Evolutionary conservation across 2,329 filamentous ascomycete species (phyloP), one percentile per base, ranked within the genome.

Genomic region (Chrysosphaeria jannelii): DNA sequence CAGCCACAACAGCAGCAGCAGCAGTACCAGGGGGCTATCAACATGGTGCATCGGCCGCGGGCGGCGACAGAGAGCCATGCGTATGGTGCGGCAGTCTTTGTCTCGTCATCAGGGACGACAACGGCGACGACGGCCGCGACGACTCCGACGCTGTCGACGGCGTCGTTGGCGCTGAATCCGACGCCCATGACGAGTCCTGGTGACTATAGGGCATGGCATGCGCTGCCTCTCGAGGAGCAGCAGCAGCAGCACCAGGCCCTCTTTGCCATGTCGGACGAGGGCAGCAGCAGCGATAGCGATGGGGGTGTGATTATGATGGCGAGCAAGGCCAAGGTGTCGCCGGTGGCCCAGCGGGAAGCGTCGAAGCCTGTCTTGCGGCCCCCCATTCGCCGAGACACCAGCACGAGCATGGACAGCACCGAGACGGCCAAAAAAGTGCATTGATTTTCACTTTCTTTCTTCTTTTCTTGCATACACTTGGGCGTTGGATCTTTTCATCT

Each of bases 361-460:
- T n/a, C n/a, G n/a, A n/a, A n/a, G n/a, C n/a, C n/a, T 7, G 17
- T n/a, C 7, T 19, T 19, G 17, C 17, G n/a, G 7, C 17, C 7
- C 7, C 17, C 17, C 7, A n/a, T 43, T 28, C 47, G 60, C 27
- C 50, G 61, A 15, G 56, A 60, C 31, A 66, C 60, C 1, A 59
- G 62, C 32, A 55, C 53, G 2, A 63, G 57, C 31, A 53, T 58
- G 14, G 55, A 52, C 15, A 65, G 59, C 35, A 62, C 57, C 2
- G 61, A 65, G 33, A 67, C 61, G 20, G 61, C 61, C 19, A 66
- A 63, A 42, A 62, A 61, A 36, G 36, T 59, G 6, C 16, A n/a
- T 18, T 18, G 16, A 18, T 18, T 18, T 7, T 7, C 9, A 19
- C 13, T 19, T 23, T 23, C 10, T 16, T 17, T 13, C 8, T 16